These are phyloP conservation scores for Plasmodium yoelii DNA, from an alignment of 169 alveolate genomes.

Conservation along the genomic window DNA sequence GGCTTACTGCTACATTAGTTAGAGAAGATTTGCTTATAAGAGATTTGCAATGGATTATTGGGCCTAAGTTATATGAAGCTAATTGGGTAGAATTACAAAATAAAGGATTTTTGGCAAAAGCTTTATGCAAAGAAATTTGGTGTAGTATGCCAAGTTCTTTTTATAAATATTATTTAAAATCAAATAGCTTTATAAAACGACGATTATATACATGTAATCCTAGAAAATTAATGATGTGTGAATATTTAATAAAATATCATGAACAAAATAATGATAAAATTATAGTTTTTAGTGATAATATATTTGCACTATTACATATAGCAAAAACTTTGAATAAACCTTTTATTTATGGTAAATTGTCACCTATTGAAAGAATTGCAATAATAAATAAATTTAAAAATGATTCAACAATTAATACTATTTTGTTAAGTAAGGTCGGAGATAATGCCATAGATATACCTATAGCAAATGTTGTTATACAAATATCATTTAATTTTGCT, in stretches of 20 bases:
- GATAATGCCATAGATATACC: conserved; percentile 99
- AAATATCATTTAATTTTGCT: conserved; percentile 98
- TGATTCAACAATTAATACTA: conserved; percentile 85
- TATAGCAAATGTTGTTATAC: conserved; percentile 98
- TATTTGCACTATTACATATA: conserved; percentile 94
- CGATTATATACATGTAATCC: conserved; percentile 98
- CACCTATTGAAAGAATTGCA: conserved; percentile 92
- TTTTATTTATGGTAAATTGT: conserved; percentile 93
- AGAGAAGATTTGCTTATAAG: conserved; percentile 98
- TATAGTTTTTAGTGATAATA: conserved; percentile 97
- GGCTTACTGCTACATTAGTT: conserved; percentile 99
- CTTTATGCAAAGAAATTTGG: conserved; percentile 98
- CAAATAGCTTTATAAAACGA: conserved; percentile 91
- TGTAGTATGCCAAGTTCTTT: conserved; percentile 99
- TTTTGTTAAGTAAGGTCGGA: conserved; percentile 98
- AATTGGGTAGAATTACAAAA: conserved; percentile 98
- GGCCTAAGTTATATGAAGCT: conserved; percentile 99
- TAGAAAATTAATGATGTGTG: conserved; percentile 95
- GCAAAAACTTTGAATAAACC: conserved; percentile 93
- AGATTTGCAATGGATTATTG: conserved; percentile 98
- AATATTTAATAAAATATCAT: conserved; percentile 95
- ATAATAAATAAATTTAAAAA: conserved; percentile 93
- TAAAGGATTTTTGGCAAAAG: conserved; percentile 97
- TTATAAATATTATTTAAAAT: conserved; percentile 93
- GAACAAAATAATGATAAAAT: conserved; percentile 98